These are phyloP conservation scores for Craspedostauros australis DNA, from an alignment of 108 stramenopile genomes.

Conservation along the genomic window DNA sequence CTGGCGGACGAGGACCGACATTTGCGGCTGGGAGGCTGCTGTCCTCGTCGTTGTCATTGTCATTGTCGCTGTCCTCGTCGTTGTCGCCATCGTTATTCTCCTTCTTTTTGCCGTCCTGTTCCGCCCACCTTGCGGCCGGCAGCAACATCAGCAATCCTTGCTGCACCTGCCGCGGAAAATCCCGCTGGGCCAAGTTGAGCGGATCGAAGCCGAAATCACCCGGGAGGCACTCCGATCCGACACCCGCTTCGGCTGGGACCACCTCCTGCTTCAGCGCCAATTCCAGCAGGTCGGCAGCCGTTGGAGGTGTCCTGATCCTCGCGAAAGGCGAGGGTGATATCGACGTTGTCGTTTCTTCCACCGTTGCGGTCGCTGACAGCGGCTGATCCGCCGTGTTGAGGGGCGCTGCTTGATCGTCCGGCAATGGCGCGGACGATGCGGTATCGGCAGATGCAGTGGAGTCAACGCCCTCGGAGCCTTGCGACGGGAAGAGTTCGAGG, in stretches of 20 bases:
- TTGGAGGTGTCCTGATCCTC: too few species aligned
- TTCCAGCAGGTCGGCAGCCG: conserved; percentile 24
- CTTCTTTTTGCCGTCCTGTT: conserved; percentile 1
- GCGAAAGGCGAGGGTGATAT: not conserved
- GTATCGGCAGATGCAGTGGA: too few species aligned
- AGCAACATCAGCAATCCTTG: conserved; percentile 38
- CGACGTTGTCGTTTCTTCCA: not conserved
- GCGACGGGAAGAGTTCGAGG: too few species aligned
- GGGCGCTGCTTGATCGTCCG: not conserved
- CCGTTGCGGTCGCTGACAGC: not conserved
- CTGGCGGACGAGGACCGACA: conserved; percentile 40
- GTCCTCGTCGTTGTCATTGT: too few species aligned
- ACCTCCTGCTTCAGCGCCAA: conserved; percentile 46
- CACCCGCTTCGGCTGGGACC: conserved; percentile 64
- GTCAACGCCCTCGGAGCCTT: too few species aligned
- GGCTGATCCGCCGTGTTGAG: not conserved
- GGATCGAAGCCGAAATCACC: conserved; percentile 90
- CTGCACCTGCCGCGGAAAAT: conserved; percentile 61
- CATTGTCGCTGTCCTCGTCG: too few species aligned
- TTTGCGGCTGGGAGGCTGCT: not conserved
- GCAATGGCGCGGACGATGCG: not conserved
- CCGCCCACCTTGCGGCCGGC: conserved; percentile 31
- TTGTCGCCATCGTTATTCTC: too few species aligned
- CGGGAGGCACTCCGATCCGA: conserved; percentile 67
- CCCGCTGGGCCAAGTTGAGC: conserved; percentile 52